These are phyloP conservation scores for Triangularia verruculosa DNA, from an alignment of 2,329 filamentous ascomycete species.

Conservation along the genomic window DNA sequence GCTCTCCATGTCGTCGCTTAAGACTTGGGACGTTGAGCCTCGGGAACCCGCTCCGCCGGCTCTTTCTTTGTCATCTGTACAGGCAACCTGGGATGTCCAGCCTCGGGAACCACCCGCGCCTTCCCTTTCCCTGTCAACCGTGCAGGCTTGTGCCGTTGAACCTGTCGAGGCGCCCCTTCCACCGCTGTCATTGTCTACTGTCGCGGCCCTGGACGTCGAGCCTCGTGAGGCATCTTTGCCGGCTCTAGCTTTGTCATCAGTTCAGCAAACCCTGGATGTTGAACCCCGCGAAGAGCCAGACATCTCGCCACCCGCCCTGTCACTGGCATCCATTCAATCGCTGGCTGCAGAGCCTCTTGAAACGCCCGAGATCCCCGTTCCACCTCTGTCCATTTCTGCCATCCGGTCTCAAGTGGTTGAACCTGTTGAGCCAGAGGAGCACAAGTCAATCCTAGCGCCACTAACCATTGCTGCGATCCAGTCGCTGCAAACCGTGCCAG, in stretches of 20 bases:
- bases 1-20: constrained; percentile 22
- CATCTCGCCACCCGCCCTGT: constrained; percentile 28
- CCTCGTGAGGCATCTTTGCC: neutral
- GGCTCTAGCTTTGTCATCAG: constrained; percentile 18
- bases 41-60: constrained; percentile 19
- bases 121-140: constrained; percentile 22
- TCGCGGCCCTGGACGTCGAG: constrained; percentile 28
- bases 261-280: constrained; percentile 29
- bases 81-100: constrained; percentile 34
- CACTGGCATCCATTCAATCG: constrained; percentile 37
- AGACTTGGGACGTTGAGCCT: constrained; percentile 31
- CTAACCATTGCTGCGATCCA: constrained; percentile 34
- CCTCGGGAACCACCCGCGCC: constrained; percentile 21
- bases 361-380: constrained; percentile 17
- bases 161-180: constrained; percentile 22
- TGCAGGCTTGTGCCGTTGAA: constrained; percentile 18
- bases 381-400: constrained; percentile 26
- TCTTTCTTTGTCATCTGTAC: constrained; percentile 37
- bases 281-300: constrained; percentile 27
- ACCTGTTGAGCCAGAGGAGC: constrained; percentile 28
- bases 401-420: constrained; percentile 18
- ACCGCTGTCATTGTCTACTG: constrained; percentile 35
- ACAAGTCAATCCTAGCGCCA: constrained; percentile 22
- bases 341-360: constrained; percentile 31
- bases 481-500: constrained; percentile 45